phyloP scores from a whole-genome alignment of 805 yeast species.

The Pichia cabralensis region DNA sequence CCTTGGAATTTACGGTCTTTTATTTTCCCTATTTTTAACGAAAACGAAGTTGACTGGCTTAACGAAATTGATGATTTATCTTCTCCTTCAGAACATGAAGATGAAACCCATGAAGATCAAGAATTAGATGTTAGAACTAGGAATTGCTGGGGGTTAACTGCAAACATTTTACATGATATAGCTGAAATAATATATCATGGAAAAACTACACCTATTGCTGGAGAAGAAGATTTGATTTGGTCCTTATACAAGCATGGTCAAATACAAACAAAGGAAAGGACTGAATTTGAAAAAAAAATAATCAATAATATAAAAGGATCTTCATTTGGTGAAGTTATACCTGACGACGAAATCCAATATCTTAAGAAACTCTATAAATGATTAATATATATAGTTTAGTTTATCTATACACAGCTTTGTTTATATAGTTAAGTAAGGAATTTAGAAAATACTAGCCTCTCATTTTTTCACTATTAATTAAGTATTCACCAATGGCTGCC shows the following conservation, averaged over 20 bases:
- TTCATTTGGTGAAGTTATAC: conserved; percentile 37
- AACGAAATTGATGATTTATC: conserved; percentile 50
- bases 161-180: conserved; percentile 65
- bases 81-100: conserved; percentile 41
- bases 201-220: conserved; percentile 28
- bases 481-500: conserved; percentile 63
- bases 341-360: conserved; percentile 31
- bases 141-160: conserved; percentile 79
- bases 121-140: conserved; percentile 39
- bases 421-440: background rate
- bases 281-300: conserved; percentile 45
- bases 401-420: background rate
- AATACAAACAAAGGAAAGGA: conserved; percentile 37
- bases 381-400: background rate
- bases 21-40: conserved; percentile 46
- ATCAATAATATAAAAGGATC: conserved; percentile 32
- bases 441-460: conserved; percentile 35
- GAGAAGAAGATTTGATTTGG: conserved; percentile 59
- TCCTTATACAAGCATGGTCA: conserved; percentile 42
- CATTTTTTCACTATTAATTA: conserved; percentile 64
- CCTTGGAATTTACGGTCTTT: conserved; percentile 58
- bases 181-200: conserved; percentile 45
- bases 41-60: conserved; percentile 54
- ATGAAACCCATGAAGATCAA: conserved; percentile 26
- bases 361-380: conserved; percentile 33